A percentile compares a stretch with the other conserved stretches of the same genome.
phyloP scores from a whole-genome alignment of 2,329 filamentous ascomycete species.

The Kalmusia sp. region DNA sequence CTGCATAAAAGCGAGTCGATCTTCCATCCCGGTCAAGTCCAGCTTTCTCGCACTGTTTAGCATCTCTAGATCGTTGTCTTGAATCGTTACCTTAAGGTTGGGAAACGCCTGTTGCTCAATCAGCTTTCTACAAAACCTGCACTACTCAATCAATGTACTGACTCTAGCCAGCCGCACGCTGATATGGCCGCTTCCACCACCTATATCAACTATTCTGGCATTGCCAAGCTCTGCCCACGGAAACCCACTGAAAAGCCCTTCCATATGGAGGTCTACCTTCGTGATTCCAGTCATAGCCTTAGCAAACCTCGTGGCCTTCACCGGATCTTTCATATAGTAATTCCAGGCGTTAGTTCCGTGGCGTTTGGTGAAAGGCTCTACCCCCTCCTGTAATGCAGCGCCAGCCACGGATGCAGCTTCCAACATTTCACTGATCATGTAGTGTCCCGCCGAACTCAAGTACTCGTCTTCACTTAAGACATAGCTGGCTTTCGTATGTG shows the following conservation, averaged over 20 bases:
- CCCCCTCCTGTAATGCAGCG: neutral
- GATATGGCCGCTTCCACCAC: slow-evolving; percentile 34
- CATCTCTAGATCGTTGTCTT: slow-evolving; percentile 19
- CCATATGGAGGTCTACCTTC: slow-evolving; percentile 22
- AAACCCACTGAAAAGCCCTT: slow-evolving; percentile 24
- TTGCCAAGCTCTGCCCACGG: slow-evolving; percentile 23
- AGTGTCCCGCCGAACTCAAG: slow-evolving; percentile 1
- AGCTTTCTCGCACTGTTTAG: slow-evolving; percentile 10
- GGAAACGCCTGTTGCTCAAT: slow-evolving; percentile 11
- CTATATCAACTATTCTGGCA: slow-evolving; percentile 33
- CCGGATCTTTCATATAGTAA: slow-evolving; percentile 28
- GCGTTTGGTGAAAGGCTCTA: slow-evolving; percentile 22
- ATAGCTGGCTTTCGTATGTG: slow-evolving; percentile 12
- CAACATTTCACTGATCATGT: slow-evolving; percentile 34
- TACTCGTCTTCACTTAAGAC: slow-evolving; percentile 7
- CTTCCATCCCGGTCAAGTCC: slow-evolving; percentile 6
- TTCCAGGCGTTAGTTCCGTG: slow-evolving; percentile 25
- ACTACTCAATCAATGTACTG: too few relatives aligned
- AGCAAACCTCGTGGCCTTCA: slow-evolving; percentile 26
- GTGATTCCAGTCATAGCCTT: slow-evolving; percentile 27
- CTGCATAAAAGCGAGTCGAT: slow-evolving; percentile 33
- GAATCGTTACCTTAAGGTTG: slow-evolving; percentile 18
- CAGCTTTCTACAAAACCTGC: too few relatives aligned
- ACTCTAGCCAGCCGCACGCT: slow-evolving; percentile 28
- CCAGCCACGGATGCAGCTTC: slow-evolving; percentile 24